Base-by-base conservation (phyloP, 2,329 filamentous ascomycete species). In the Pezicula neosporulosa region DNA sequence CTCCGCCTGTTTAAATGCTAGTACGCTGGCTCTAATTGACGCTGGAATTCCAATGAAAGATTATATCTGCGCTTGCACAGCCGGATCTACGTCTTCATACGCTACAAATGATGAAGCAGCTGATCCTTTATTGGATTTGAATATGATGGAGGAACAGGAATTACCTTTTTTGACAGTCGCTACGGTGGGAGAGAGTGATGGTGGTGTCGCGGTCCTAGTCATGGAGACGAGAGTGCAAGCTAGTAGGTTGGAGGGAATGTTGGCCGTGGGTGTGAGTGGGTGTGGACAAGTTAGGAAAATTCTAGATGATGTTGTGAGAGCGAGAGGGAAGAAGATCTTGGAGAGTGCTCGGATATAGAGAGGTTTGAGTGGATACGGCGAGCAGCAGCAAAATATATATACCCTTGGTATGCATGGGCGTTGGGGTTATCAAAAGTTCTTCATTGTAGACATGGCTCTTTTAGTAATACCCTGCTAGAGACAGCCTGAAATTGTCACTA, bases 31-130 rank as follows among this genome's bases (percentile, higher is more conserved):
- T 0, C 82, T 97, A 19, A 86, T 97, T 56, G 94, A 99, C 67
- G 94, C 94, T 1, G 94, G 94, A 48, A 87, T 99, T 18, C 94
- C 94, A 21, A 97, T 97, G 92, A 84, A 85, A 3, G 90, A 96
- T 66, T 95, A 97, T 66, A 81, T 97, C 3, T 85, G 86, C 19
- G 90, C 92, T 6, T 95, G 90, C 71, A 96, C 92, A 1, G 89
- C 90, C 0, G 94, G 92, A 4, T 89, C 86, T 13, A 90, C 87
- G 0, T 85, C 85, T 0, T 80, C 83, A 0, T 81, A 87, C 59
- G 76, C 81, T 0, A 76, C 77, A 1, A 82, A 81, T 50, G 85
- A 88, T 63, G 87, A 89, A 53, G 68, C 67, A 3, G 87, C 87
- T 10, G 90, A 95, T 63, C 90, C 90, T 3, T 69, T 95, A 51